These are phyloP conservation scores for Tetrapisispora pingtungensis DNA, from an alignment of 805 yeast genomes.

Conservation along the genomic window DNA sequence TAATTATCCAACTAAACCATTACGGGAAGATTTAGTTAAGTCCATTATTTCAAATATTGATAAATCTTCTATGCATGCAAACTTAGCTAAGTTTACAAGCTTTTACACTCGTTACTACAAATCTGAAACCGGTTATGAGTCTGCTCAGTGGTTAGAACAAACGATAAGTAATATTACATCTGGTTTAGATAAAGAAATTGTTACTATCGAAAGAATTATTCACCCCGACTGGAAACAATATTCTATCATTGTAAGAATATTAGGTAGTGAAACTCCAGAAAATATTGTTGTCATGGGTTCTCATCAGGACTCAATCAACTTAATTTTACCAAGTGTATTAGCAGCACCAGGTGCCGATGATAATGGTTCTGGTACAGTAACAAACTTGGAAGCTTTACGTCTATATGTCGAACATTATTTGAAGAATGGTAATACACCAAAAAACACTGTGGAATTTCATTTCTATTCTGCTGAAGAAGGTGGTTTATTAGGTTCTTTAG, in stretches of 20 bases:
- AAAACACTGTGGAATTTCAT: conserved; percentile 81
- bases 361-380: conserved; percentile 80
- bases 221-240: conserved; percentile 73
- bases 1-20: conserved; percentile 42
- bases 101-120: conserved; percentile 73
- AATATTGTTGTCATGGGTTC: conserved; percentile 68
- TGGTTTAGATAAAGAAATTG: conserved; percentile 26
- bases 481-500: conserved; percentile 78
- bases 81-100: conserved; percentile 53
- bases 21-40: conserved; percentile 32
- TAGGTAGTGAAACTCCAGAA: conserved; percentile 36
- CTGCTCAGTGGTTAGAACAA: conserved; percentile 59
- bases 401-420: conserved; percentile 34
- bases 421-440: conserved; percentile 36
- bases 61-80: conserved; percentile 37
- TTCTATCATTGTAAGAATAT: conserved; percentile 58
- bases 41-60: conserved; percentile 37
- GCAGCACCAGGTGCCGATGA: conserved; percentile 95
- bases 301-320: conserved; percentile 78
- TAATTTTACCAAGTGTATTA: conserved; percentile 55
- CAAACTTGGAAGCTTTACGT: conserved; percentile 66
- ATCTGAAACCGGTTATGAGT: conserved; percentile 55
- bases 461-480: conserved; percentile 95
- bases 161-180: conserved; percentile 30
- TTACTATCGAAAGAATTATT: conserved; percentile 39